phyloP scores from a whole-genome alignment of 495 filamentous ascomycete species.

The Podospora tetraspora region DNA sequence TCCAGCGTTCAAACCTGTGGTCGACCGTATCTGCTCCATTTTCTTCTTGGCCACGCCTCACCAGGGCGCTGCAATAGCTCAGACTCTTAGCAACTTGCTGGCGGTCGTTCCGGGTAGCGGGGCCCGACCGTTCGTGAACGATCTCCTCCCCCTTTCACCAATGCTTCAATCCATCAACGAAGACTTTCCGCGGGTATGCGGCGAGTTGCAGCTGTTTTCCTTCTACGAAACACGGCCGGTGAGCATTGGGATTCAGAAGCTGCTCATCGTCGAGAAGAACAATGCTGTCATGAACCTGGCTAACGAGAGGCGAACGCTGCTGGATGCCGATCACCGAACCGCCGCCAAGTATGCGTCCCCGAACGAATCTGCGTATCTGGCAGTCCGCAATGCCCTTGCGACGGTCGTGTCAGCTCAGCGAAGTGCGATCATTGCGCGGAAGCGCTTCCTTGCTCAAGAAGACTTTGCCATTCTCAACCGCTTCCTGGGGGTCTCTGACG shows the following conservation, averaged over 20 bases:
- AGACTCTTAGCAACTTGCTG: background rate
- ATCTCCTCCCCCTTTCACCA: background rate
- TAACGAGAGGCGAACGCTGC: background rate
- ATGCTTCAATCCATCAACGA: background rate
- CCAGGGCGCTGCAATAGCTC: background rate
- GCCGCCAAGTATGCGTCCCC: background rate
- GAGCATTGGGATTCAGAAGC: background rate
- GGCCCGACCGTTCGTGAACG: background rate
- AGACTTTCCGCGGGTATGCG: background rate
- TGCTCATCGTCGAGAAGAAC: background rate
- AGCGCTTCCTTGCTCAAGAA: background rate
- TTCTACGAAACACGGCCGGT: background rate
- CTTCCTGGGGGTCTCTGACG: background rate
- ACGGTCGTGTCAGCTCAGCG: background rate
- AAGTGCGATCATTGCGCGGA: background rate
- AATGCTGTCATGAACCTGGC: background rate
- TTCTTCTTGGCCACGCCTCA: background rate
- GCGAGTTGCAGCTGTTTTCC: background rate
- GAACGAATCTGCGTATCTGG: background rate
- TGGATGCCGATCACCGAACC: background rate
- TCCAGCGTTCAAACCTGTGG: background rate
- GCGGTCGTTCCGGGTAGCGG: background rate
- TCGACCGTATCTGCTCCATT: background rate
- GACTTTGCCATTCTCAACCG: background rate
- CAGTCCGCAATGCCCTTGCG: background rate